Evolutionary conservation across 1,284 basidiomycete genomes (phyloP), one percentile per base, ranked within the genome.

Genomic region (Trichosporon sp.): DNA sequence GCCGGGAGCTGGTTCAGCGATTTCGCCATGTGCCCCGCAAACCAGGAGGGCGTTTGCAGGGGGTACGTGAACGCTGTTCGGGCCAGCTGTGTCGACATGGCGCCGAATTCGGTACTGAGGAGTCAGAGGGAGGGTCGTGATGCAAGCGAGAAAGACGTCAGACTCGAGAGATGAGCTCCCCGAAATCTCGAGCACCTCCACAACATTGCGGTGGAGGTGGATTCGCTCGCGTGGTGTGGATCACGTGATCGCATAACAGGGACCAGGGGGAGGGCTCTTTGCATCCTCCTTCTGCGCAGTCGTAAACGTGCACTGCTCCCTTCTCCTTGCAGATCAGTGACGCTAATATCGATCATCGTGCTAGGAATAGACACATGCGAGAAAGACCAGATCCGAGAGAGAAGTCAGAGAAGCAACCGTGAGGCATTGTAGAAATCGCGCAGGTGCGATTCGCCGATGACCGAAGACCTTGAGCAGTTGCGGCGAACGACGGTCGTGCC

Each of bases 1-100:
- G 88, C 85, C 11, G 93, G 92, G 46, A 97, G 87, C 82, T 89
- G 88, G 73, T 90, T 88, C 69, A 91, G 88, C 76, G 95, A 96
- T 80, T 91, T 88, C 82, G 91, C 91, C 96, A 98, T 99, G 85
- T 99, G 96, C 10, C 97, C 96, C 32, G 93, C 92, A 84, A 92
- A 97, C 96, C 96, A 98, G 85, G 94, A 95, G 68, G 92, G 91
- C n/a, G 93, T 82, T 1, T 78, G 77, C 0, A 76, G 65, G 0
- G 87, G 86, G 54, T 86, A 85, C 0, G 78, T 74, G 76, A 88
- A 88, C 10, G 65, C 72, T 10, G 70, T 71, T 19, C 68, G 31
- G 16, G 59, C 59, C 19, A 54, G 51, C 2, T n/a, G 48, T 2
- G 51, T 16, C 14, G 51, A 8, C 51, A 54, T 54, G 19, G 19